Conservation (phyloP, 73 alveolate genomes). For the Breviolum minutum region DNA sequence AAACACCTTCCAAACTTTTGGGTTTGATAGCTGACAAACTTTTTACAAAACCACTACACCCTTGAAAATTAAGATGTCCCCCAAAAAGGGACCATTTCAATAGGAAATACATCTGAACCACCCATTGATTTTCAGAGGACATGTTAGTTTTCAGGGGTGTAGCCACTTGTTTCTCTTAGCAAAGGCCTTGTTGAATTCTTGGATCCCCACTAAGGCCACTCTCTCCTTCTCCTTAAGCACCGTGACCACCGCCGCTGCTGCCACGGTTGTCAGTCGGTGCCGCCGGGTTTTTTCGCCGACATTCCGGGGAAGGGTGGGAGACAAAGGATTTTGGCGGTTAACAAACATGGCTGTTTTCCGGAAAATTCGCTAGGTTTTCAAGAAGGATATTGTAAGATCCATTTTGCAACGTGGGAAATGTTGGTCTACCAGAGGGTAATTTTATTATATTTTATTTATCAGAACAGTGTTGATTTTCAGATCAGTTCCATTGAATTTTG, state of each 20-base stretch:
- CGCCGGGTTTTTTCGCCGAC: not conserved
- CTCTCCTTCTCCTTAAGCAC: slow-evolving; percentile 26
- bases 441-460: too few relatives aligned
- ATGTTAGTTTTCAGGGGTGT: too few relatives aligned
- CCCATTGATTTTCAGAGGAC: too few relatives aligned
- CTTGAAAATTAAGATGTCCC: not conserved
- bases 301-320: not conserved
- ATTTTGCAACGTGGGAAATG: too few relatives aligned
- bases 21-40: not conserved
- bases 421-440: too few relatives aligned
- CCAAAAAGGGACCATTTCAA: too few relatives aligned
- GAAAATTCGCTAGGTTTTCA: too few relatives aligned
- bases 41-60: not conserved
- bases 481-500: too few relatives aligned
- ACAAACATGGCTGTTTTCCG: too few relatives aligned
- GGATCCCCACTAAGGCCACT: slow-evolving; percentile 13
- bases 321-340: not conserved
- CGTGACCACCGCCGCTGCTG: slow-evolving; percentile 60
- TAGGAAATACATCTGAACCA: too few relatives aligned
- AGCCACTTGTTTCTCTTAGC: not conserved
- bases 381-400: too few relatives aligned
- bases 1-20: not conserved
- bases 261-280: slow-evolving; percentile 43
- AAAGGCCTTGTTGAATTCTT: not conserved
- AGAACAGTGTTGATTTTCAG: too few relatives aligned